Conservation (phyloP, 768 basidiomycete species). For the Tulasnella sp. region DNA sequence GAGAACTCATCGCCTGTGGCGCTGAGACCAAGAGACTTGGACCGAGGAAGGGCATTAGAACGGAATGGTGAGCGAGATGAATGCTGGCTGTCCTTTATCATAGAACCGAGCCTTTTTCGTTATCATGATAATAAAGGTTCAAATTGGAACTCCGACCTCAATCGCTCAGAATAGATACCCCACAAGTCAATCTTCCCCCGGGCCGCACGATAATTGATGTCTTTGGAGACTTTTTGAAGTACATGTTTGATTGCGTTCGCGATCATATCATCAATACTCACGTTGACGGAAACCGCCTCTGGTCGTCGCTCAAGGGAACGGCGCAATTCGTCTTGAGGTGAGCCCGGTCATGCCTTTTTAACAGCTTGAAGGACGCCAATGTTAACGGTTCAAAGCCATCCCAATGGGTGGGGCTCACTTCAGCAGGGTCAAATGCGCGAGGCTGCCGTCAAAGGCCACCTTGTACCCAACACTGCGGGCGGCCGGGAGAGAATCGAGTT, state of each 20-base stretch:
- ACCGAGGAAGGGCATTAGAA: neutral
- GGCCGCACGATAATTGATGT: neutral
- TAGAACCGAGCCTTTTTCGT: too few species aligned
- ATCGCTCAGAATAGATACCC: neutral
- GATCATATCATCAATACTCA: neutral
- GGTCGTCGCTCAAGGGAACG: neutral
- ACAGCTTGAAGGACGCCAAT: neutral
- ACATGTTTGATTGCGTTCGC: neutral
- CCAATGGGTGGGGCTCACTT: slow-evolving; percentile 37
- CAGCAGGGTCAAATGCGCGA: slow-evolving; percentile 35
- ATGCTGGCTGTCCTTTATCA: too few species aligned
- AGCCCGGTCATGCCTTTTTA: too few species aligned
- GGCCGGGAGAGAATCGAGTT: slow-evolving; percentile 33
- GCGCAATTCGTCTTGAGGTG: neutral
- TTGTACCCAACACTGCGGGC: slow-evolving; percentile 28
- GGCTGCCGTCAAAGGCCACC: slow-evolving; percentile 32
- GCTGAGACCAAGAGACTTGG: neutral
- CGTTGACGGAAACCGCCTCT: neutral
- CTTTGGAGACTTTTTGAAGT: neutral
- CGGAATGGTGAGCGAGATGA: neutral
- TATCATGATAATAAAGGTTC: neutral
- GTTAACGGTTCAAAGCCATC: slow-evolving; percentile 14
- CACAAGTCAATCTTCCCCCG: neutral
- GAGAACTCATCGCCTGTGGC: neutral
- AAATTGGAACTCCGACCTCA: neutral